Base-by-base conservation (phyloP, 257 asterid species). In the Fraxinus quadrangulata region DNA sequence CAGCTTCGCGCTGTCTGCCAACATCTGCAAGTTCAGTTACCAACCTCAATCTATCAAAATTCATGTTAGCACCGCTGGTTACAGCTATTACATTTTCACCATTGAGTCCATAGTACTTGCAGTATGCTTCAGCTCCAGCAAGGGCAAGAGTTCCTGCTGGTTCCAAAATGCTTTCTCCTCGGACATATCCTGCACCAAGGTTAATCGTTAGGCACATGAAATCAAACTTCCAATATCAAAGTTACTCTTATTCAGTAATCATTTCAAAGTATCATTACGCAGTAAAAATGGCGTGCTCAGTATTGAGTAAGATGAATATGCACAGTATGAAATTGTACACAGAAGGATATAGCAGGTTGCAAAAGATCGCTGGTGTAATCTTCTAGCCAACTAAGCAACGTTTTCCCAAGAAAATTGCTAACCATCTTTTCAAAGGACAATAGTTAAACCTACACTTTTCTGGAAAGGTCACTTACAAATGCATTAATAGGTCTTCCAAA, bases 21-120 rank as follows among this genome's bases (percentile, higher is more conserved):
- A 92, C 96, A 80, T 92, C 89, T 40, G 97, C 98, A 81, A 92
- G 97, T 81, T 95, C 99, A 79, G 98, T 93, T 63, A 96, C 97
- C 85, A 93, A 81, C 87, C 98, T 87, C 82, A 96, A 85, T 77
- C 97, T 85, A 79, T 96, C 97, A 75, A 96, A 96, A 74, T 93
- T 96, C 98, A 96, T 96, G 88, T 93, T 96, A 69, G 99, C 99
- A 68, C 99, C 99, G 74, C 94, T 93, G n/a, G 98, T 88, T 86
- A 96, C 86, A 30, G 96, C 97, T 70, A 96, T 94, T 70, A 96
- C 91, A 81, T 93, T 92, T 81, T 82, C 94, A 72, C 85, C 96
- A 88, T 89, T 85, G 73, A 89, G 87, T 74, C 90, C 92, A 76
- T 96, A 93, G 82, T 93, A 92, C 66, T 89, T 89, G 94, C 98